Percentiles rank a stretch among this genome's conserved stretches.
Evolutionary conservation across 768 basidiomycete genomes (phyloP).

Genomic region (Amanita polypyramis): DNA sequence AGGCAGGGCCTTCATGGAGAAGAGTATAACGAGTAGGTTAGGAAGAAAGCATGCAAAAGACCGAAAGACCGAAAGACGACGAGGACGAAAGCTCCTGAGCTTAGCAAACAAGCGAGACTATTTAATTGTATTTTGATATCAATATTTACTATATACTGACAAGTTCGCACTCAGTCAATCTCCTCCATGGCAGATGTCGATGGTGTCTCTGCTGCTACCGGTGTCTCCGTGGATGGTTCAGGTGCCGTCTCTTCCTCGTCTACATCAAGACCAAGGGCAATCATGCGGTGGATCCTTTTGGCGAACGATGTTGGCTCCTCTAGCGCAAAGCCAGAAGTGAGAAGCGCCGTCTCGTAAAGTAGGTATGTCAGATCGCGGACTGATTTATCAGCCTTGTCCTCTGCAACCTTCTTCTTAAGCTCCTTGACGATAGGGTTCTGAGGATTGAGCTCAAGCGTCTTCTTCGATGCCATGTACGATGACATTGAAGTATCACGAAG

Average conservation of each 20-base stretch:
- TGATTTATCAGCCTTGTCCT: slow-evolving; percentile 98
- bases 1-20: not conserved
- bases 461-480: slow-evolving; percentile 98
- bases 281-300: slow-evolving; percentile 96
- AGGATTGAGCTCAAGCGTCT: slow-evolving; percentile 96
- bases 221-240: slow-evolving; percentile 35
- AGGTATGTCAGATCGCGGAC: slow-evolving; percentile 94
- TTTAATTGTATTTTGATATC: slow-evolving; percentile 1
- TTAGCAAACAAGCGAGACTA: not conserved
- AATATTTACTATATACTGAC: not conserved
- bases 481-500: slow-evolving; percentile 96
- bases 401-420: slow-evolving; percentile 88
- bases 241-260: slow-evolving; percentile 43
- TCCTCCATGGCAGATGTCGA: slow-evolving; percentile 92
- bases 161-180: slow-evolving; percentile 52
- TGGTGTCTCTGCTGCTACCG: slow-evolving; percentile 45
- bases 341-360: slow-evolving; percentile 92
- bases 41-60: not conserved
- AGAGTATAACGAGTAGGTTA: not conserved
- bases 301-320: slow-evolving; percentile 94
- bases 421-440: slow-evolving; percentile 90
- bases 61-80: too few relatives aligned
- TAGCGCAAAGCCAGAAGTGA: slow-evolving; percentile 92
- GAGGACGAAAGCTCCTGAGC: not conserved
- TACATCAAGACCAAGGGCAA: slow-evolving; percentile 84